Evolutionary conservation across 768 basidiomycete species (phyloP).

Genomic region (Boletales sp.): DNA sequence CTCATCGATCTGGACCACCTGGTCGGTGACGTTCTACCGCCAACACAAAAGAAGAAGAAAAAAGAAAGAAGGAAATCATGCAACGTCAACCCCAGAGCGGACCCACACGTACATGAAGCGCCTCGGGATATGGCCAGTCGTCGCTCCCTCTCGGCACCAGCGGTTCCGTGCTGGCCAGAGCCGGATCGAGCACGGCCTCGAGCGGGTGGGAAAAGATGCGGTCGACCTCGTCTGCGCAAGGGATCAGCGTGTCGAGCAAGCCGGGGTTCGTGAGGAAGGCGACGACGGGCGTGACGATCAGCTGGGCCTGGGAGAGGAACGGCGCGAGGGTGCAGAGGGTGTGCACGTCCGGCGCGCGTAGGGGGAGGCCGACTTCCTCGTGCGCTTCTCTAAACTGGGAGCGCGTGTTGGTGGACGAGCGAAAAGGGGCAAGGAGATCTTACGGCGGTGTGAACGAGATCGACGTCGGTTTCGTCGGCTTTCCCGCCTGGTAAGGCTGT

Average conservation of each 20-base stretch:
- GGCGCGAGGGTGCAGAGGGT: conserved; percentile 61
- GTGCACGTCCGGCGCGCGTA: conserved; percentile 52
- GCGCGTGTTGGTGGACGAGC: not conserved
- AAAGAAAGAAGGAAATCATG: not conserved
- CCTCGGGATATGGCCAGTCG: conserved; percentile 78
- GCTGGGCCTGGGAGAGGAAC: conserved; percentile 59
- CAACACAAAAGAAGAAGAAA: not conserved
- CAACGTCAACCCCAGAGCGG: not conserved
- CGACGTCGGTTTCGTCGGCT: conserved; percentile 60
- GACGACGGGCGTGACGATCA: conserved; percentile 78
- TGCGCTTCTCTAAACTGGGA: conserved; percentile 74
- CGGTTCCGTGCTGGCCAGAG: conserved; percentile 35
- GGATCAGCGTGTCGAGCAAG: conserved; percentile 49
- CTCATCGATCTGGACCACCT: conserved; percentile 35
- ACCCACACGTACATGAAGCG: conserved; percentile 56
- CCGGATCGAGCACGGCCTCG: conserved; percentile 65
- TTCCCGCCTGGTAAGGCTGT: conserved; percentile 85
- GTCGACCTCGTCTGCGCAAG: conserved; percentile 68
- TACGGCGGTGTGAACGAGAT: conserved; percentile 72
- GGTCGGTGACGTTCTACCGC: conserved; percentile 56
- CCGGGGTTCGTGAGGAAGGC: conserved; percentile 55
- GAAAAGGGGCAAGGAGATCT: conserved; percentile 24
- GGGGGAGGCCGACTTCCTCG: conserved; percentile 78
- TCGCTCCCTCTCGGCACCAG: conserved; percentile 60
- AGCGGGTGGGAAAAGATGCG: conserved; percentile 79